Evolutionary conservation across 371 early-diverging fungal genomes (phyloP).

Genomic region (Circinella umbellata): DNA sequence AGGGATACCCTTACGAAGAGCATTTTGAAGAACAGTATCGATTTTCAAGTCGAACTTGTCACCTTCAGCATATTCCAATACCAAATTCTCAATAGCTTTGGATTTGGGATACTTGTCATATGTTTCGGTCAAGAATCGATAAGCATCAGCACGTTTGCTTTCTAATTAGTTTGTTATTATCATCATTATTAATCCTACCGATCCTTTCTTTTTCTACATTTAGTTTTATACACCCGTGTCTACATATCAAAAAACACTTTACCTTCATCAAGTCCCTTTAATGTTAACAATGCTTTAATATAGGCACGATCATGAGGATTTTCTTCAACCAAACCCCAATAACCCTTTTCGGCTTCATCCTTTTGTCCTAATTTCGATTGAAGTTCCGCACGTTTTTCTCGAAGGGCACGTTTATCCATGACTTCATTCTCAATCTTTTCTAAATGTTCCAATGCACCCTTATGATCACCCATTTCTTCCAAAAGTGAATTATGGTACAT

Average conservation of each 20-base stretch:
- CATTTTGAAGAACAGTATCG: conserved; percentile 67
- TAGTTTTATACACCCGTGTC: background rate
- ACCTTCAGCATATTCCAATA: conserved; percentile 77
- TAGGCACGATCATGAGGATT: conserved; percentile 86
- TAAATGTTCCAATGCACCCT: conserved; percentile 79
- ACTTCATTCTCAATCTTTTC: conserved; percentile 71
- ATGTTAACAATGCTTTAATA: conserved; percentile 65
- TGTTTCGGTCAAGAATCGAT: conserved; percentile 62
- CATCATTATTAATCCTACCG: background rate
- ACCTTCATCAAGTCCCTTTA: conserved; percentile 48
- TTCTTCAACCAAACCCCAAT: conserved; percentile 71
- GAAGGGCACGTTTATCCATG: conserved; percentile 72
- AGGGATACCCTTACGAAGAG: conserved; percentile 91
- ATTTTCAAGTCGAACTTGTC: conserved; percentile 69
- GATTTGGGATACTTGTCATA: conserved; percentile 81
- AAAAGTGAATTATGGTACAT: conserved; percentile 80
- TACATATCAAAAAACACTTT: conserved; percentile 11
- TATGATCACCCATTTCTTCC: conserved; percentile 79
- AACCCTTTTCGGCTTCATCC: conserved; percentile 78
- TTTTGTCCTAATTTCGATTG: conserved; percentile 67
- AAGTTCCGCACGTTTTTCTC: conserved; percentile 76
- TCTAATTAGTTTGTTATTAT: background rate
- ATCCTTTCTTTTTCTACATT: conserved; percentile 4
- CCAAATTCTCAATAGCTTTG: conserved; percentile 75
- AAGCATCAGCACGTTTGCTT: conserved; percentile 27